phyloP scores from a whole-genome alignment of 495 filamentous ascomycete species.

The Astrothelium subdiscretum region DNA sequence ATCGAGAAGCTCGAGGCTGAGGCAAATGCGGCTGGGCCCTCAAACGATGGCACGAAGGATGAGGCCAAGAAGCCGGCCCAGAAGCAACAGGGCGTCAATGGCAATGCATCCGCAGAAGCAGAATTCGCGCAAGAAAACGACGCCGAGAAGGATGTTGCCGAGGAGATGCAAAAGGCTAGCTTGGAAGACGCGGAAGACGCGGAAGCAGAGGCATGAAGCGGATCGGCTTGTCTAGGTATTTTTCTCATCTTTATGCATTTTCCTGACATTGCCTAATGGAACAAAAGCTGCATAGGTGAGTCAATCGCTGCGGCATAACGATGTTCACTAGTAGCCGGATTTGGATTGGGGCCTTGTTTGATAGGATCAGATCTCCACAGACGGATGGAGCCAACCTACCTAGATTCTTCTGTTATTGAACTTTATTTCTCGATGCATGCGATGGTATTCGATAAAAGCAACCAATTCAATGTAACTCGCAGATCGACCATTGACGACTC shows the following conservation, averaged over 20 bases:
- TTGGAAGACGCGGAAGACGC: slow-evolving; percentile 38
- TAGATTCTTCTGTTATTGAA: no score
- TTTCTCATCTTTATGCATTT: neutral
- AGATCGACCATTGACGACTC: no score
- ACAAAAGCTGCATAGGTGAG: neutral
- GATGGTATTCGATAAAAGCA: no score
- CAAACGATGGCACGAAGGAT: slow-evolving; percentile 26
- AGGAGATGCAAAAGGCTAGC: slow-evolving; percentile 47
- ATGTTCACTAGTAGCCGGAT: neutral
- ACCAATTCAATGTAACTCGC: no score
- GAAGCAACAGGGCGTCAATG: slow-evolving; percentile 40
- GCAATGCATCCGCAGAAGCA: slow-evolving; percentile 38
- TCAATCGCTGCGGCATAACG: neutral
- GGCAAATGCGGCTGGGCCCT: slow-evolving; percentile 27
- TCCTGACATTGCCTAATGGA: neutral
- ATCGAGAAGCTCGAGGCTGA: slow-evolving; percentile 52
- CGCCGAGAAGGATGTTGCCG: slow-evolving; percentile 41
- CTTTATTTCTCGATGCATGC: no score
- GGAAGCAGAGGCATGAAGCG: neutral
- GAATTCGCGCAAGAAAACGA: slow-evolving; percentile 49
- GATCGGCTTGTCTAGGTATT: no score
- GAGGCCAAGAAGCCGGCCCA: slow-evolving; percentile 42
- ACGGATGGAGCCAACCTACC: neutral
- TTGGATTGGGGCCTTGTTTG: neutral
- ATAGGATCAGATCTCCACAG: neutral